Percentiles rank a stretch among this genome's conserved stretches.
Conservation (phyloP, 176 grass and related monocot genomes). For the Eleusine coracana region DNA sequence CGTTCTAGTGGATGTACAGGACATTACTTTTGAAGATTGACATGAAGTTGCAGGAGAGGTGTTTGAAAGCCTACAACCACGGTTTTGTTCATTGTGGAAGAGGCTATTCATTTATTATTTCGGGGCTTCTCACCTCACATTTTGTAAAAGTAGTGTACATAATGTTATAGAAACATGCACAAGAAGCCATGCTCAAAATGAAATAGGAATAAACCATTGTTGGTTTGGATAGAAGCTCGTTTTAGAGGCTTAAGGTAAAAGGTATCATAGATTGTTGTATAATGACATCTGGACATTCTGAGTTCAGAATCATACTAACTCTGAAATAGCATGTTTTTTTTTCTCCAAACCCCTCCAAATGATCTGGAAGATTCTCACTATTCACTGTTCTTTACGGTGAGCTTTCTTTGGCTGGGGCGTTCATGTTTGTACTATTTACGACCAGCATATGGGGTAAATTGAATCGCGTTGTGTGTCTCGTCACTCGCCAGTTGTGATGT, state of each 20-base stretch:
- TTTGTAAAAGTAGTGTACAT: slow-evolving; percentile 57
- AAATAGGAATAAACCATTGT: not conserved
- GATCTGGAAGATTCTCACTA: not conserved
- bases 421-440: not conserved
- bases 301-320: not conserved
- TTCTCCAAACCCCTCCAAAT: not conserved
- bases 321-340: not conserved
- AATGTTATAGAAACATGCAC: slow-evolving; percentile 15
- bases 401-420: not conserved
- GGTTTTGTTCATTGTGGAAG: slow-evolving; percentile 40
- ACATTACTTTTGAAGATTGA: slow-evolving; percentile 40
- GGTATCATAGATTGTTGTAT: not conserved
- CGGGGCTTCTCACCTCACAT: slow-evolving; percentile 11
- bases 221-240: not conserved
- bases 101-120: slow-evolving; percentile 54
- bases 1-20: slow-evolving; percentile 45
- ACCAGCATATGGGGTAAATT: not conserved
- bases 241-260: not conserved
- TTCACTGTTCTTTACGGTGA: not conserved
- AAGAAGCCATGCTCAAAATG: slow-evolving; percentile 13
- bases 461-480: not conserved
- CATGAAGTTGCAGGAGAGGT: slow-evolving; percentile 34
- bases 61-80: slow-evolving; percentile 6
- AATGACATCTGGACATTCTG: not conserved
- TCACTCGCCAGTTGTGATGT: no score